Evolutionary conservation across 2,329 filamentous ascomycete genomes (phyloP).

Genomic region (Stagonosporopsis tanaceti): DNA sequence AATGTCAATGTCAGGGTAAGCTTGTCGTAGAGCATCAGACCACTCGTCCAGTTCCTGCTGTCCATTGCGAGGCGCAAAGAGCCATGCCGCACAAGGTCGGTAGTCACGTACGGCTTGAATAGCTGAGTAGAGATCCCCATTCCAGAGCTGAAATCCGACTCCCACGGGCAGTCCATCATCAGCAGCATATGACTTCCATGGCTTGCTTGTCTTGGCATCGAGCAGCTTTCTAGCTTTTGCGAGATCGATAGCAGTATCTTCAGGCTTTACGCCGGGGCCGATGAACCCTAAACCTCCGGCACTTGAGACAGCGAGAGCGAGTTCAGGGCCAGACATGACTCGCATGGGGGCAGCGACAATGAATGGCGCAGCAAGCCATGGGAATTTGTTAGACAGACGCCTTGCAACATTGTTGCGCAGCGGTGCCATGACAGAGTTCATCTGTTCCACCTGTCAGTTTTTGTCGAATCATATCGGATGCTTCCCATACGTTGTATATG

Average conservation of each 20-base stretch:
- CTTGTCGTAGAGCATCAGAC: conserved; percentile 39
- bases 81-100: conserved; percentile 67
- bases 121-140: conserved; percentile 25
- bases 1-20: conserved; percentile 53
- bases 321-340: conserved; percentile 61
- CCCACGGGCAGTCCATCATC: not conserved
- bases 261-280: conserved; percentile 49
- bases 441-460: not conserved
- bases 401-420: not conserved
- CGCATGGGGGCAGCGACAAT: conserved; percentile 72
- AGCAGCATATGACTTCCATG: too few species aligned
- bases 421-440: not conserved
- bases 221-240: not conserved
- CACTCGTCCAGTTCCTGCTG: conserved; percentile 44
- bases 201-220: not conserved
- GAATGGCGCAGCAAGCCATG: conserved; percentile 64
- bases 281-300: conserved; percentile 55
- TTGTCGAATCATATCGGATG: not conserved
- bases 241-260: conserved; percentile 34
- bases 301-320: conserved; percentile 67
- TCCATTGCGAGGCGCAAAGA: conserved; percentile 64
- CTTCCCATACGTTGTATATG: not conserved
- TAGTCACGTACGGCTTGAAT: conserved; percentile 62
- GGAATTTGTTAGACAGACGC: conserved; percentile 30
- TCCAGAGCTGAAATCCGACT: conserved; percentile 1